These are phyloP conservation scores for Elaeis oleifera DNA, from an alignment of 202 grass and related monocot genomes.

Conservation along the genomic window DNA sequence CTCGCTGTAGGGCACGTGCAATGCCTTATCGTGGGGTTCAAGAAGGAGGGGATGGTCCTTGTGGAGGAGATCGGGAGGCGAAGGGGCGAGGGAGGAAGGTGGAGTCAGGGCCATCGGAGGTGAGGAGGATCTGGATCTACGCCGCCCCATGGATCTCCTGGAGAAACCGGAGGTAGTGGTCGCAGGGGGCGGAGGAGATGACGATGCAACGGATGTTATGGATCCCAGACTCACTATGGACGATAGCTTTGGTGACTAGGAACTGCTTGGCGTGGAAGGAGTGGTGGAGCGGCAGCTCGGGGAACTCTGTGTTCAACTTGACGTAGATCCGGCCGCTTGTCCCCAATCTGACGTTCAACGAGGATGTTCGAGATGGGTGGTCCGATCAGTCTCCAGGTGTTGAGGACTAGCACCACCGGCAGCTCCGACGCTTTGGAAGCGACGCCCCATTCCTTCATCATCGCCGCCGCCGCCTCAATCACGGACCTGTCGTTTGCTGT, in stretches of 20 bases:
- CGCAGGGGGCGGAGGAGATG: constrained; percentile 87
- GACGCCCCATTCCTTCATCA: constrained; percentile 37
- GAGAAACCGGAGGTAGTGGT: constrained; percentile 94
- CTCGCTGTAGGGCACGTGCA: constrained; percentile 70
- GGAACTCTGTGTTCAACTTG: constrained; percentile 51
- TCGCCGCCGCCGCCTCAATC: constrained; percentile 31
- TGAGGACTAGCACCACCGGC: constrained; percentile 54
- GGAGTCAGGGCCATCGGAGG: constrained; percentile 45
- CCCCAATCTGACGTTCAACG: constrained; percentile 80
- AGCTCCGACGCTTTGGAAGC: constrained; percentile 48
- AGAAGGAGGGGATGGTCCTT: constrained; percentile 60
- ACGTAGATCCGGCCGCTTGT: constrained; percentile 62
- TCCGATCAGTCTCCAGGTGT: constrained; percentile 39
- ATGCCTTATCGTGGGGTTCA: constrained; percentile 59
- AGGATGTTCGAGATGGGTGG: constrained; percentile 62
- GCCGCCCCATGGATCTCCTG: constrained; percentile 78
- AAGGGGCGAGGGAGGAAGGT: constrained; percentile 57
- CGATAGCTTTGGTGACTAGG: constrained; percentile 64
- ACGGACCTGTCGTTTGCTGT: constrained; percentile 45
- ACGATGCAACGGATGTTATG: constrained; percentile 37
- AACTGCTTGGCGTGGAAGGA: constrained; percentile 86
- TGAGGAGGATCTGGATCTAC: constrained; percentile 68
- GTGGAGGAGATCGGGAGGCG: constrained; percentile 74
- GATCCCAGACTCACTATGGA: constrained; percentile 51
- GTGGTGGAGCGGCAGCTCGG: constrained; percentile 51